Evolutionary conservation across 1,139 yeast genomes (phyloP), one percentile per base, ranked within the genome.

Genomic region (Hyphopichia khmerensis): DNA sequence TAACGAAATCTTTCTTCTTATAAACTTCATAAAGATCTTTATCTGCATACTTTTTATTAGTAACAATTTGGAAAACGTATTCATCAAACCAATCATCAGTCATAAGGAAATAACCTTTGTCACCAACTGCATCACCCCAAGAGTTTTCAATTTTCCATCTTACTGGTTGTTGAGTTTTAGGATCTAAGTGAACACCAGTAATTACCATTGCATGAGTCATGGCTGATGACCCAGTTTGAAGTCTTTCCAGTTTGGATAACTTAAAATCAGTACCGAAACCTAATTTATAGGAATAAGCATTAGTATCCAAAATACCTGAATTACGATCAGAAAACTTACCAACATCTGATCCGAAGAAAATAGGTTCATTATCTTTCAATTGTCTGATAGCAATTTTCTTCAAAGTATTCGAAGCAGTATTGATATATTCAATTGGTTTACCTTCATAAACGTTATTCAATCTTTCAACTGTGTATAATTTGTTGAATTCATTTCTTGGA

Each of bases 181-280:
- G 62, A 45, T 72, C 68, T 40, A 72, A 55, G 61, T 87, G 91
- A 38, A 85, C 93, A 14, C 82, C 87, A 24, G 84, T 79, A 52
- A 88, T 78, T 16, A 82, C 76, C 96, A 88, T 87, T 33, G 96
- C 96, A 55, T 87, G 96, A 13, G 95, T 87, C 95, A 87, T 87
- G 46, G 70, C 71, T 2, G 85, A 79, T 2, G 84, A 53, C 46
- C 68, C 79, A 67, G 87, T 45, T 64, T 66, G 50, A 72, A 78
- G 55, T 73, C 79, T 68, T 65, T 81, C 80, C 38, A 70, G 72
- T 63, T 82, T 82, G 51, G 62, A 59, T 43, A 77, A 54, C 24
- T 72, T 72, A 55, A 80, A 64, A 19, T 53, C 57, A 36, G 81
- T 75, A 44, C 79, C 79, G 58, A 81, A 86, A 0, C 84, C 90